Base-by-base conservation (phyloP, 2,329 filamentous ascomycete genomes). In the Berkeleyomyces rouxiae region DNA sequence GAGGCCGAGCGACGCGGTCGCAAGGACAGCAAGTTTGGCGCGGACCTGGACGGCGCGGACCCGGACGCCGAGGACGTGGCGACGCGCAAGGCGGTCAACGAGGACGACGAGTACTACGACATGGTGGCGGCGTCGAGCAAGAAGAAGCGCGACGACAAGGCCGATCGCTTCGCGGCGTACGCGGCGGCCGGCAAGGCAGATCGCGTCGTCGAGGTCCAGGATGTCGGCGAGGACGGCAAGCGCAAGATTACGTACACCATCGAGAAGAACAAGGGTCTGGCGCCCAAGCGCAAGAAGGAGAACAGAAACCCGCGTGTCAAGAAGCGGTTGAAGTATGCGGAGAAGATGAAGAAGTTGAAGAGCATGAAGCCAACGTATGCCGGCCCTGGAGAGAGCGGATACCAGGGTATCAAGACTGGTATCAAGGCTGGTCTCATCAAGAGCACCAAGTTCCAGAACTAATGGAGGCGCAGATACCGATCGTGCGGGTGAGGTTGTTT, bases 331-430 rank as follows among this genome's bases (percentile, higher is more conserved):
- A 90, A 90, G 83, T 99, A 84, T 73, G 90, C 95, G 71, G 87
- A 90, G 74, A 96, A 95, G 81, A 87, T 92, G 82, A 97, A 96
- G 88, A 96, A 97, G 80, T 75, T 97, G 71, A 84, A 83, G 70
- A 92, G 87, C 71, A 88, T 91, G 78, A 89, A 87, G 77, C 82
- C 88, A 7, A 79, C 89, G 11, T 97, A 91, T 77, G 89, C 90
- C 74, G 88, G 89, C 66, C 85, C 95, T 76, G 84, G 88, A 68
- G 83, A 82, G 70, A 87, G 90, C 70, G 87, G 90, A 61, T 99
- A 99, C 77, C 83, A 83, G 67, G 93, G 93, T 76, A 93, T 97
- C 74, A 76, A 87, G 76, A 93, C 91, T 49, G 93, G 93, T 83
- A 95, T 99, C 76, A 97, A 96, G 79, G 88, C 86, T 68, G 87